Conservation (phyloP, 345 rosid genomes). For the Draba incana region DNA sequence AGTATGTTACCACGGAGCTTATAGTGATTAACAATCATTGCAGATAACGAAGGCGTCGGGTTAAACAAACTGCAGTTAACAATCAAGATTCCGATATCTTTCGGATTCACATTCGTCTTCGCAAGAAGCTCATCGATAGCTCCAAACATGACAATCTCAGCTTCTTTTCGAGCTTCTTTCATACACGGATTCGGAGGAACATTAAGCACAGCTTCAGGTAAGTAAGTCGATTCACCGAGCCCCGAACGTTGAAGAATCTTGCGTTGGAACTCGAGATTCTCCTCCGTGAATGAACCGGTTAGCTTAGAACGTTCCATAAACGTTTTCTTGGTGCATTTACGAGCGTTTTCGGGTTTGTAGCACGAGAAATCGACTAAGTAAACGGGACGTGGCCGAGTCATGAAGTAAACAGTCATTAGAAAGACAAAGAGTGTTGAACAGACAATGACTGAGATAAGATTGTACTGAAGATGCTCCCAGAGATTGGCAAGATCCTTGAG, state of each 20-base stretch:
- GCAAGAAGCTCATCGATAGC: constrained; percentile 58
- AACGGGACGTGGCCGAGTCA: constrained; percentile 57
- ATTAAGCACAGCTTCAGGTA: constrained; percentile 57
- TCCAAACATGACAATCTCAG: constrained; percentile 62
- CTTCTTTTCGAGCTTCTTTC: constrained; percentile 61
- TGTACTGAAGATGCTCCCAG: constrained; percentile 57
- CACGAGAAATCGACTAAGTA: constrained; percentile 58
- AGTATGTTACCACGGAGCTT: constrained; percentile 61
- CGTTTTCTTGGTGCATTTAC: constrained; percentile 46
- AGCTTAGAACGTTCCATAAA: constrained; percentile 54
- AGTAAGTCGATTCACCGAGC: constrained; percentile 61
- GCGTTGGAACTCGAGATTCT: constrained; percentile 57
- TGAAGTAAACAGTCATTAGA: constrained; percentile 47
- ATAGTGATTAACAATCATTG: constrained; percentile 59
- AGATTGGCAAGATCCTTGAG: constrained; percentile 44
- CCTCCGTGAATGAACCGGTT: constrained; percentile 52
- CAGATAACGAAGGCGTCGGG: constrained; percentile 64
- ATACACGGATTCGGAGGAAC: constrained; percentile 56
- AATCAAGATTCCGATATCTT: constrained; percentile 59
- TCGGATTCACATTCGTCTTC: constrained; percentile 50
- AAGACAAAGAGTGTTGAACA: constrained; percentile 55
- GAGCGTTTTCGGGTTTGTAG: constrained; percentile 53
- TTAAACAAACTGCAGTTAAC: constrained; percentile 65
- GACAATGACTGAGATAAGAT: constrained; percentile 50
- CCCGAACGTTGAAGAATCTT: constrained; percentile 61